These are phyloP conservation scores for Asterophora parasitica DNA, from an alignment of 768 basidiomycete species.

Conservation along the genomic window DNA sequence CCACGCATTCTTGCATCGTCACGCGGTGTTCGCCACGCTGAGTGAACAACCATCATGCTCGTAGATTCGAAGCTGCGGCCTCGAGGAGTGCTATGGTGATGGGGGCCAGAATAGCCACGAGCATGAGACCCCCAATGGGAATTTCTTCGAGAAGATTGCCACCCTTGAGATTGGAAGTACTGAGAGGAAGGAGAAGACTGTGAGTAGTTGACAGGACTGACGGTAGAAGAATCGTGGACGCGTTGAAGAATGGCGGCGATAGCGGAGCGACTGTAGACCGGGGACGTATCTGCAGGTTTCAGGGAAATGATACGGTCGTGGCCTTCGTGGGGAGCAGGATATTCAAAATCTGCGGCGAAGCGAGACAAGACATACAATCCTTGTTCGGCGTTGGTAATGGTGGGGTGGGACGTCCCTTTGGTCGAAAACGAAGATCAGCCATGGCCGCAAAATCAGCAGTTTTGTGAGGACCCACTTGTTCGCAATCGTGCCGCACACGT, in stretches of 20 bases:
- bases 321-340: conserved; percentile 56
- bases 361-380: conserved; percentile 59
- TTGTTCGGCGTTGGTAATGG: conserved; percentile 58
- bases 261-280: conserved; percentile 47
- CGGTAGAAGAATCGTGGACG: conserved; percentile 39
- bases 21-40: conserved; percentile 3
- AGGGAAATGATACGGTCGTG: conserved; percentile 56
- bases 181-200: conserved; percentile 12
- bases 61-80: conserved; percentile 10
- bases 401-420: conserved; percentile 70
- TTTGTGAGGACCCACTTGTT: conserved; percentile 41
- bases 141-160: conserved; percentile 18
- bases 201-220: conserved; percentile 17
- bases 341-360: conserved; percentile 57
- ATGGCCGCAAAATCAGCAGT: conserved; percentile 3
- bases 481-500: conserved; percentile 57
- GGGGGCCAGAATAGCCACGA: conserved; percentile 19
- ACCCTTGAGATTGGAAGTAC: conserved; percentile 17
- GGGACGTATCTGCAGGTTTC: conserved; percentile 33
- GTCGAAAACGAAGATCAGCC: neutral
- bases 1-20: conserved; percentile 8
- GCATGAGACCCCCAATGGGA: conserved; percentile 19
- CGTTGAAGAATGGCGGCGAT: conserved; percentile 49
- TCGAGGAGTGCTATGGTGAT: conserved; percentile 13
- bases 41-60: conserved; percentile 3